phyloP scores from a whole-genome alignment of 2,329 filamentous ascomycete genomes.

The Chrysoporthe cubensis region DNA sequence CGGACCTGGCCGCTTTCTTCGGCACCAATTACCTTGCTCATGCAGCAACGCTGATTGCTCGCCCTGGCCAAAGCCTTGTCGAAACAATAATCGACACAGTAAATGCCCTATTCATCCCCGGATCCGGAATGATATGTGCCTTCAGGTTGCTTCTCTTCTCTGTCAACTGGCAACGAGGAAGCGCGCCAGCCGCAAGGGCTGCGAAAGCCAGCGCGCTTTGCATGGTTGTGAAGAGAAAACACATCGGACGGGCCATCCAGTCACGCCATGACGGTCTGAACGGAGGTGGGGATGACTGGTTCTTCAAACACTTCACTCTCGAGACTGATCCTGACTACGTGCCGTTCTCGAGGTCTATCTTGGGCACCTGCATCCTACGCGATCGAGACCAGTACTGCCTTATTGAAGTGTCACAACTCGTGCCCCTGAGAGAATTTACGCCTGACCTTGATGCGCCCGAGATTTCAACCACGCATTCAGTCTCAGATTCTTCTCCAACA shows the following conservation, averaged over 20 bases:
- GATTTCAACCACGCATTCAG: too few species aligned
- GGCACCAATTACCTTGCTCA: constrained; percentile 6
- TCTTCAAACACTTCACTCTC: not conserved
- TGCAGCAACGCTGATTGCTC: not conserved
- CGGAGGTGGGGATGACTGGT: not conserved
- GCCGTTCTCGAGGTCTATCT: not conserved
- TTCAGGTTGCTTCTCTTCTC: not conserved
- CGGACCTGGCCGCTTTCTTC: not conserved
- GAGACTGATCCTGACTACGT: not conserved
- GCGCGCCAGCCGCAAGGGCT: not conserved
- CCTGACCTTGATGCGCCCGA: not conserved
- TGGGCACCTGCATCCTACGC: not conserved
- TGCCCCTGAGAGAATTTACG: not conserved
- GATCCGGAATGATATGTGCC: not conserved
- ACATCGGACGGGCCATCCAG: not conserved
- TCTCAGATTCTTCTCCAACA: not conserved
- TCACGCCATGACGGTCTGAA: not conserved
- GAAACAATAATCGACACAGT: not conserved
- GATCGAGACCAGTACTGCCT: not conserved
- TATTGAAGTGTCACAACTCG: not conserved
- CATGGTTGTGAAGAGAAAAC: not conserved
- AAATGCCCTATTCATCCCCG: constrained; percentile 1
- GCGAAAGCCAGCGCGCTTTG: not conserved
- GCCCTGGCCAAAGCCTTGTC: not conserved
- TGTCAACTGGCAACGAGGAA: not conserved